Base-by-base conservation (phyloP, 257 asterid species). In the Prunella vulgaris region DNA sequence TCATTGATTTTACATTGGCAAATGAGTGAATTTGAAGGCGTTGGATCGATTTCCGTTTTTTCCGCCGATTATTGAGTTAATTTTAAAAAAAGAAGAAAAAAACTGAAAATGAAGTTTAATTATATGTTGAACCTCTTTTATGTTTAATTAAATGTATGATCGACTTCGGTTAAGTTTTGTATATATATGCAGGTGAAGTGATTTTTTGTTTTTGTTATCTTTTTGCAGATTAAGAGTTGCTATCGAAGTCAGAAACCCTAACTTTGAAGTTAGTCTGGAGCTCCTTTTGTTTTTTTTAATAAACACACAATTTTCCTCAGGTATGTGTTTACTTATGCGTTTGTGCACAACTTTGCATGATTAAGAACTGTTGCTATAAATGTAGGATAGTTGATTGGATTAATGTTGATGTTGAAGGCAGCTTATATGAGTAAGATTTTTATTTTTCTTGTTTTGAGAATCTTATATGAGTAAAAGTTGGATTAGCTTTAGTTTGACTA, bases 191-290 rank as follows among this genome's bases (percentile, higher is more conserved):
- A 35, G 71, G 24, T 60, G 48, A 67, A 35, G 48, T 66, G 14
- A 18, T 70, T 30, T n/a, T 32, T 56, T 6, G 9, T 13, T 9
- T 37, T 33, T 46, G 4, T 12, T 10, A 38, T 63, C 2, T 17
- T 44, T 67, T n/a, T 64, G 69, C 84, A 68, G 70, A 72, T 62
- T 62, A 35, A 27, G 60, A 59, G 69, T 56, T 62, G 70, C 15
- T 10, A 17, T 22, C 74, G 58, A 57, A 54, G 35, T 40, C 71
- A 65, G 65, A 53, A 78, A 52, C 77, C 74, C 60, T 64, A 49
- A 40, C 17, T n/a, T 71, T n/a, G n/a, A n/a, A 9, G 42, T 21
- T 27, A 37, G 9, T 44, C 51, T 57, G 60, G 58, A 18, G 17
- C 66, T 28, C 25, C 13, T 58, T 59, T 58, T 24, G 60, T 13